Percentiles rank a stretch among this genome's conserved stretches.
phyloP scores from a whole-genome alignment of 2,329 filamentous ascomycete genomes.

The Calonectria honghensis region DNA sequence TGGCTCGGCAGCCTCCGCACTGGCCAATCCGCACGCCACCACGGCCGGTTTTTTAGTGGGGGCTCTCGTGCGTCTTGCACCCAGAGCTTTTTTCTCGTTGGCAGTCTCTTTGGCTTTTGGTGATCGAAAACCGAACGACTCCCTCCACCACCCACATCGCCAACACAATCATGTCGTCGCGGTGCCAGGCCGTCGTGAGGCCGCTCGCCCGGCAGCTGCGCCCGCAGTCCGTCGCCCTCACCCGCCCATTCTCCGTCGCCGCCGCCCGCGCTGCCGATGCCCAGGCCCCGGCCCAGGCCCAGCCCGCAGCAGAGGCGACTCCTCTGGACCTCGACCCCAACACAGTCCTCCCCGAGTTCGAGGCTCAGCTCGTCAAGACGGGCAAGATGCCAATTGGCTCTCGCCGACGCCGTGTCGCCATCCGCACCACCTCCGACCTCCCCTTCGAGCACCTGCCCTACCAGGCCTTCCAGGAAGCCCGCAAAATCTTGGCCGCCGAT shows the following conservation, averaged over 20 bases:
- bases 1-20: constrained; percentile 55
- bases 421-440: constrained; percentile 78
- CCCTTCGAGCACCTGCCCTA: constrained; percentile 97
- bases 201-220: constrained; percentile 74
- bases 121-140: constrained; percentile 29
- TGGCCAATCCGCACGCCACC: constrained; percentile 42
- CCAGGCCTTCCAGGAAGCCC: constrained; percentile 97
- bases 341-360: constrained; percentile 74
- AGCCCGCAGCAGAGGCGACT: constrained; percentile 53
- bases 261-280: constrained; percentile 57
- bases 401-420: constrained; percentile 85
- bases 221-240: constrained; percentile 61
- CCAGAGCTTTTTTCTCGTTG: constrained; percentile 57
- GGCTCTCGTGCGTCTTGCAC: constrained; percentile 40
- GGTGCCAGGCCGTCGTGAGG: constrained; percentile 75
- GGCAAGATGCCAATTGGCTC: constrained; percentile 87
- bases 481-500: constrained; percentile 87
- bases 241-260: constrained; percentile 61
- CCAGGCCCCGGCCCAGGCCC: constrained; percentile 41
- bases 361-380: constrained; percentile 81
- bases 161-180: constrained; percentile 72
- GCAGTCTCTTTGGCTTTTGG: constrained; percentile 26
- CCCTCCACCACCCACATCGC: constrained; percentile 41
- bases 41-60: constrained; percentile 55
- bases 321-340: constrained; percentile 77